Percentiles rank a stretch among this genome's conserved stretches.
These are phyloP conservation scores for Yarrowia hollandica DNA, from an alignment of 805 yeast genomes.

Conservation along the genomic window DNA sequence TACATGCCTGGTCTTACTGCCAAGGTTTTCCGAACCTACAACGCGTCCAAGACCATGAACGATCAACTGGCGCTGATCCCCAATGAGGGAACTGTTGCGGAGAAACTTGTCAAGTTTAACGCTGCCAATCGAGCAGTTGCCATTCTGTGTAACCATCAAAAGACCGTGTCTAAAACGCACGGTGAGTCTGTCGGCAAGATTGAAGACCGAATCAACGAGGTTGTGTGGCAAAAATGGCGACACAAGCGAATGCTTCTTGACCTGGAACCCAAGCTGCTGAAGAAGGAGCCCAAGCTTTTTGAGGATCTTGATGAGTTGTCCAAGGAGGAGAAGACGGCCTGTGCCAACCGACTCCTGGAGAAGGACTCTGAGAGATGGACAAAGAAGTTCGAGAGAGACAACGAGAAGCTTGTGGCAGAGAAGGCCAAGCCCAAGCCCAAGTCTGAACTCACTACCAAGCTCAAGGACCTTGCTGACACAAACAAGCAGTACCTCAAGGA, in stretches of 20 bases:
- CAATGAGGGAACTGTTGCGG: slow-evolving; percentile 85
- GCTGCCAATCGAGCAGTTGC: slow-evolving; percentile 97
- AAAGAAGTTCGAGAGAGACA: slow-evolving; percentile 71
- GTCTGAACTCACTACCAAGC: slow-evolving; percentile 57
- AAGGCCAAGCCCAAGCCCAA: slow-evolving; percentile 54
- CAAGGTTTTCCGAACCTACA: slow-evolving; percentile 94
- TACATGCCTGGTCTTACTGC: slow-evolving; percentile 95
- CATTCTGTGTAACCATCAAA: slow-evolving; percentile 93
- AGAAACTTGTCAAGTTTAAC: slow-evolving; percentile 81
- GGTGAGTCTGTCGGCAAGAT: slow-evolving; percentile 79
- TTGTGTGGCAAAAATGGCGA: slow-evolving; percentile 81
- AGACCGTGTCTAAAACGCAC: slow-evolving; percentile 84
- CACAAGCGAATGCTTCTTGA: slow-evolving; percentile 67
- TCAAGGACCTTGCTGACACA: slow-evolving; percentile 52
- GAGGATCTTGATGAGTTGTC: slow-evolving; percentile 65
- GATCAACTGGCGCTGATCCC: slow-evolving; percentile 83
- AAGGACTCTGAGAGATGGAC: slow-evolving; percentile 64
- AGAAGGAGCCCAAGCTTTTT: slow-evolving; percentile 59
- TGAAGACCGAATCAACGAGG: slow-evolving; percentile 71
- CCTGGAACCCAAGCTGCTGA: slow-evolving; percentile 54
- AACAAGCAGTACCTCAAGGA: slow-evolving; percentile 52
- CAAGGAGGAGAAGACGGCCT: slow-evolving; percentile 59
- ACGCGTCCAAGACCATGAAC: slow-evolving; percentile 96
- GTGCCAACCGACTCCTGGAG: slow-evolving; percentile 60
- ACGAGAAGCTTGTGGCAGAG: slow-evolving; percentile 67